A percentile compares a stretch with the other conserved stretches of the same genome.
phyloP scores from a whole-genome alignment of 306 rosid species.

The Corylus heterophylla region DNA sequence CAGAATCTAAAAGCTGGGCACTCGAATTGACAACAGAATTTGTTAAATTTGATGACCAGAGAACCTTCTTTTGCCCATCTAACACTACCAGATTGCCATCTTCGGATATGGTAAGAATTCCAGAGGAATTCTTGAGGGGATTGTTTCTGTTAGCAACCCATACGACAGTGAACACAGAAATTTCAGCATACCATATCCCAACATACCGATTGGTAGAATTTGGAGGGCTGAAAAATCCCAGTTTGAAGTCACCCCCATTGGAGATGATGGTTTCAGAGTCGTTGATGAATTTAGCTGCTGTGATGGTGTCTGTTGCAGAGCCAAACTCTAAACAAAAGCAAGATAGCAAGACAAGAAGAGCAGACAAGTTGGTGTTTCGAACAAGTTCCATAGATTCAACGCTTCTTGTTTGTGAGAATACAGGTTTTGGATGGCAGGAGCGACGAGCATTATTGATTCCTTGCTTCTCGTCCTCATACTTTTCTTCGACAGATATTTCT shows the following conservation, averaged over 20 bases:
- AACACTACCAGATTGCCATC: conserved; percentile 26
- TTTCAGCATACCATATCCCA: too few relatives aligned
- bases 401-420: not conserved
- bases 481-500: not conserved
- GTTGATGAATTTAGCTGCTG: too few relatives aligned
- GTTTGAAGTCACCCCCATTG: too few relatives aligned
- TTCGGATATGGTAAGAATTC: conserved; percentile 25
- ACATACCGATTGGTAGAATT: too few relatives aligned
- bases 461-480: not conserved
- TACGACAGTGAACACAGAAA: too few relatives aligned
- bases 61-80: not conserved
- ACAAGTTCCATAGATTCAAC: conserved; percentile 28
- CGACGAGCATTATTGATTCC: too few relatives aligned
- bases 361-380: not conserved
- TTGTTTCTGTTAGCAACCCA: conserved; percentile 48
- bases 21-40: conserved; percentile 6
- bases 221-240: too few relatives aligned
- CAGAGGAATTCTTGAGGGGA: conserved; percentile 29
- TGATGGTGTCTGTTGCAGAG: too few relatives aligned
- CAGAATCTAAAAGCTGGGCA: conserved; percentile 25
- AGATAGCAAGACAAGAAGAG: too few relatives aligned
- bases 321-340: too few relatives aligned
- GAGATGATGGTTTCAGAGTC: too few relatives aligned
- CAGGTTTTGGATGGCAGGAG: not conserved
- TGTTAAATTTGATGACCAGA: conserved; percentile 50